Evolutionary conservation across 1,284 basidiomycete genomes (phyloP).

Genomic region (Lignosus rhinocerotis): DNA sequence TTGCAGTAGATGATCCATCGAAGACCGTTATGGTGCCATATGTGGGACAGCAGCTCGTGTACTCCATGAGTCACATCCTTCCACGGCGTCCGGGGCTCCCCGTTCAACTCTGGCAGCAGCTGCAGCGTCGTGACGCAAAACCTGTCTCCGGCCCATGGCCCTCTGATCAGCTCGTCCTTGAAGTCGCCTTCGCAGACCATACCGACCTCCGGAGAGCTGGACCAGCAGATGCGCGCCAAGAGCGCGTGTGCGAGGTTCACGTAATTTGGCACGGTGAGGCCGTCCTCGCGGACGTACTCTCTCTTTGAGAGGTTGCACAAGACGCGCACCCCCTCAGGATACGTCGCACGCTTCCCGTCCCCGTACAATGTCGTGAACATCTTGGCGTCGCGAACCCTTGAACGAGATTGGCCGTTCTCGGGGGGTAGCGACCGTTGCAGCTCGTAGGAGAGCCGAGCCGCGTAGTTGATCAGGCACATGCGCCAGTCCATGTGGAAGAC

Average conservation of each 20-base stretch:
- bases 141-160: conserved; percentile 14
- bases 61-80: conserved; percentile 9
- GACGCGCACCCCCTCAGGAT: conserved; percentile 1
- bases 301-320: conserved; percentile 15
- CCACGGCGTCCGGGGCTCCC: neutral
- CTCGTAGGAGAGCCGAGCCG: neutral
- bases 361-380: conserved; percentile 10
- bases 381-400: neutral
- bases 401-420: neutral
- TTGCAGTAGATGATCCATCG: neutral
- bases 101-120: neutral
- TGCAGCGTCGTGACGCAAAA: conserved; percentile 11
- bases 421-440: neutral
- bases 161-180: neutral
- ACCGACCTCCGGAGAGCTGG: neutral
- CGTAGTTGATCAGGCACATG: conserved; percentile 3
- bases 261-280: conserved; percentile 1
- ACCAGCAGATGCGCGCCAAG: conserved; percentile 11
- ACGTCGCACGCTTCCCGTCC: conserved; percentile 6
- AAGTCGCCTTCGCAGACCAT: neutral
- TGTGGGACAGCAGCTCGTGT: conserved; percentile 2
- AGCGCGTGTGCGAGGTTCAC: conserved; percentile 13
- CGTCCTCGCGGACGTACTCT: conserved; percentile 11
- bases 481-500: conserved; percentile 10
- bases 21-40: conserved; percentile 5